phyloP scores from a whole-genome alignment of 352 stramenopile species.

The Phytophthora chlamydospora region DNA sequence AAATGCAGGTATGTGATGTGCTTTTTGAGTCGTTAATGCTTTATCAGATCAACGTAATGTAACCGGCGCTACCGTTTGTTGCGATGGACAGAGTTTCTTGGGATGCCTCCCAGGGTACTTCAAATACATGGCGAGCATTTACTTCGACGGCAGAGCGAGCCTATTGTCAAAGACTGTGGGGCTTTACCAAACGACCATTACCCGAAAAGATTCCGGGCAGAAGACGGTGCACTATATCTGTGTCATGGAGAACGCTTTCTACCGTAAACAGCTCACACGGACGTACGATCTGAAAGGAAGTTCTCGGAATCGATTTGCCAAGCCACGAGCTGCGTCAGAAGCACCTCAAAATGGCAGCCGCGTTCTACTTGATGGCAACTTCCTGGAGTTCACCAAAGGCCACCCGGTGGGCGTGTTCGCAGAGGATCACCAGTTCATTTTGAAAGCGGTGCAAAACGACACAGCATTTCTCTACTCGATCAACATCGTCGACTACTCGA shows the following conservation, averaged over 20 bases:
- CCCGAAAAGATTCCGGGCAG: constrained; percentile 90
- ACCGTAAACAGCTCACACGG: constrained; percentile 91
- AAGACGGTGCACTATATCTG: constrained; percentile 93
- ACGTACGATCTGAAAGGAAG: constrained; percentile 99
- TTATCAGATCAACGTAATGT: background rate
- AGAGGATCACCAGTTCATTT: constrained; percentile 72
- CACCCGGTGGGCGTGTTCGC: constrained; percentile 77
- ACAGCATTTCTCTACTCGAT: constrained; percentile 97
- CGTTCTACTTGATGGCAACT: constrained; percentile 89
- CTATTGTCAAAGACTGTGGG: constrained; percentile 97
- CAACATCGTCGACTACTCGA: constrained; percentile 99
- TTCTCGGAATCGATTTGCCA: constrained; percentile 93
- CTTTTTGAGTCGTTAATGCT: background rate
- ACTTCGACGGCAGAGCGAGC: constrained; percentile 94
- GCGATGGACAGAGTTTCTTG: constrained; percentile 69
- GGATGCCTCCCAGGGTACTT: constrained; percentile 93
- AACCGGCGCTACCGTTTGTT: background rate
- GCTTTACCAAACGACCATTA: constrained; percentile 98
- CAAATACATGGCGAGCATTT: constrained; percentile 97
- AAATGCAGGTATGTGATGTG: constrained; percentile 92
- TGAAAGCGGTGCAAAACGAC: constrained; percentile 96
- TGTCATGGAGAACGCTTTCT: constrained; percentile 98
- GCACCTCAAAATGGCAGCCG: constrained; percentile 29
- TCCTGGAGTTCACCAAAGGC: constrained; percentile 80
- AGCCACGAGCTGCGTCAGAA: constrained; percentile 33